These are phyloP conservation scores for Ampelomyces quisqualis DNA, from an alignment of 2,329 filamentous ascomycete genomes.

Conservation along the genomic window DNA sequence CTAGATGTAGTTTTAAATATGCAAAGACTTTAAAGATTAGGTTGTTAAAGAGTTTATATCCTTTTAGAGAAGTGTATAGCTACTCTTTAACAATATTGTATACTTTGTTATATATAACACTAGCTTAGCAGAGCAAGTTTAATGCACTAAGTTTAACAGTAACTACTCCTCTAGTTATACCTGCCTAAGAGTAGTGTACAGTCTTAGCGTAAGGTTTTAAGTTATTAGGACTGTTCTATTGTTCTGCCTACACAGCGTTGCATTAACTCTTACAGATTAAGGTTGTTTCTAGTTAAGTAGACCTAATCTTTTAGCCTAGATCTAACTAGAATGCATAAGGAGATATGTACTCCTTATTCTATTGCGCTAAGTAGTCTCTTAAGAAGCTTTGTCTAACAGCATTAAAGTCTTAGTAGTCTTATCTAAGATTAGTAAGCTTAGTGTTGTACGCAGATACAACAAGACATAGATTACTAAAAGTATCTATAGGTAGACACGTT, in stretches of 20 bases:
- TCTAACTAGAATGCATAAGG: background rate
- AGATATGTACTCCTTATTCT: background rate
- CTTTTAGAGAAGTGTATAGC: background rate
- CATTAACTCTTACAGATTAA: background rate
- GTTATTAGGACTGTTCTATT: background rate
- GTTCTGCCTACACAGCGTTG: background rate
- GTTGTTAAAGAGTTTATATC: background rate
- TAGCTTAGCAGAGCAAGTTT: background rate
- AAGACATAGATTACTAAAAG: background rate
- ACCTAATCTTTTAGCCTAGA: background rate
- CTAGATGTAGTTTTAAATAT: background rate
- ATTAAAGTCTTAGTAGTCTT: background rate
- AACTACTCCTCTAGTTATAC: background rate
- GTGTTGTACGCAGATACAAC: background rate
- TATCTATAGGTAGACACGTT: background rate
- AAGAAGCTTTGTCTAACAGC: background rate
- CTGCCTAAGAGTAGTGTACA: background rate
- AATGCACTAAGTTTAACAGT: background rate
- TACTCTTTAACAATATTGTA: background rate
- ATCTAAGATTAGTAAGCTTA: background rate
- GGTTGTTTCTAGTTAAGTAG: background rate
- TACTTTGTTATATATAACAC: background rate
- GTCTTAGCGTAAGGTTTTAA: background rate
- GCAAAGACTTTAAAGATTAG: background rate
- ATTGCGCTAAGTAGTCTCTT: background rate